A percentile compares a stretch with the other conserved stretches of the same genome.
Evolutionary conservation across 352 stramenopile genomes (phyloP).

Genomic region (Pythium brassicae): DNA sequence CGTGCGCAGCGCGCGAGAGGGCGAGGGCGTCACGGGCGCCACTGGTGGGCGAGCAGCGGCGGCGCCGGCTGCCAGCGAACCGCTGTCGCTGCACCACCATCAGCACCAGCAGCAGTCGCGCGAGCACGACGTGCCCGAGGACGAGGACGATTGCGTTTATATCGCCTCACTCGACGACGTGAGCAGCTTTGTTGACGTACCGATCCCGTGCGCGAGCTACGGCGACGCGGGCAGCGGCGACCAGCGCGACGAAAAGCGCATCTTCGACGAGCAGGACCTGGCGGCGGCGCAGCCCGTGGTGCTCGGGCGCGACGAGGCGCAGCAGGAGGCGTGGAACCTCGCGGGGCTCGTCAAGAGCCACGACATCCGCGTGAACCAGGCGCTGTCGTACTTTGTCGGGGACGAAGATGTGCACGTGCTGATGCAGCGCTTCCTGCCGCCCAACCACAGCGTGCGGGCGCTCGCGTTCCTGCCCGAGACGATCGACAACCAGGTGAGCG

Average conservation of each 20-base stretch:
- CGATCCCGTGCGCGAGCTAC: conserved; percentile 53
- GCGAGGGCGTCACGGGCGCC: not conserved
- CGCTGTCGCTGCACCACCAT: not conserved
- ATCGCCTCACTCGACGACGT: conserved; percentile 34
- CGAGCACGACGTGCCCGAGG: conserved; percentile 22
- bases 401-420: conserved; percentile 66
- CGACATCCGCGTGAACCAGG: conserved; percentile 80
- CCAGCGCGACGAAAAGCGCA: conserved; percentile 40
- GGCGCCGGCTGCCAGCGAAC: not conserved
- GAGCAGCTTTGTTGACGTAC: conserved; percentile 46
- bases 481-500: conserved; percentile 73
- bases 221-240: conserved; percentile 45
- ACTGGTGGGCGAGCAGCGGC: not conserved
- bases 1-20: conserved; percentile 45
- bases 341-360: conserved; percentile 66
- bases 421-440: conserved; percentile 66
- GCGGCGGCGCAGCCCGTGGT: conserved; percentile 43
- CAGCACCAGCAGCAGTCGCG: not conserved
- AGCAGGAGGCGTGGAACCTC: conserved; percentile 70
- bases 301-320: conserved; percentile 61
- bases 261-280: conserved; percentile 55
- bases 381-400: conserved; percentile 64
- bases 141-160: conserved; percentile 40
- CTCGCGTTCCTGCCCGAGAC: conserved; percentile 79
- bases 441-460: conserved; percentile 62